Percentiles rank a stretch among this genome's conserved stretches.
Evolutionary conservation across 2,329 filamentous ascomycete species (phyloP).

Genomic region (Lachnellula cervina): DNA sequence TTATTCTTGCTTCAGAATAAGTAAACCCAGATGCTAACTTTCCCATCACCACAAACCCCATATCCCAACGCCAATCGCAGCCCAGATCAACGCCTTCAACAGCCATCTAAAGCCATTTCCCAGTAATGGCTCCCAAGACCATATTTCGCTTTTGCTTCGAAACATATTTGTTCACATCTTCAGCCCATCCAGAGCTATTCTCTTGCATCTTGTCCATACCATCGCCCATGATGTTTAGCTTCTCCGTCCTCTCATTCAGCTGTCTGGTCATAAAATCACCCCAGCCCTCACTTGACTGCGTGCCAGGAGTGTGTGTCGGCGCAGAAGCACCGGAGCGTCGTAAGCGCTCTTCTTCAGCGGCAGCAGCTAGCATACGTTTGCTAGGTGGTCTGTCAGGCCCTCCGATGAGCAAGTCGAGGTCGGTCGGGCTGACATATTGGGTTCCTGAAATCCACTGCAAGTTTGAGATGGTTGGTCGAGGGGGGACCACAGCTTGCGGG

Average conservation of each 20-base stretch:
- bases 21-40: too few species aligned
- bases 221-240: constrained; percentile 75
- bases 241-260: constrained; percentile 86
- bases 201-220: constrained; percentile 78
- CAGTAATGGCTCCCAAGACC: constrained; percentile 63
- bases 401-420: constrained; percentile 87
- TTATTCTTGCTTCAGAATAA: too few species aligned
- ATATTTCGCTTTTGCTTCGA: constrained; percentile 82
- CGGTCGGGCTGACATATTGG: constrained; percentile 79
- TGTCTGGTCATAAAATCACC: constrained; percentile 80
- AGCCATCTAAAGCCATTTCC: constrained; percentile 45
- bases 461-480: constrained; percentile 89
- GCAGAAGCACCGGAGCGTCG: constrained; percentile 37
- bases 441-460: constrained; percentile 96
- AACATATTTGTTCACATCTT: constrained; percentile 84
- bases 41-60: too few species aligned
- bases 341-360: constrained; percentile 67
- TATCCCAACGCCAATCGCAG: too few species aligned
- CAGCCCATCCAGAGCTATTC: constrained; percentile 76
- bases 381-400: constrained; percentile 83
- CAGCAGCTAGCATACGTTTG: constrained; percentile 80
- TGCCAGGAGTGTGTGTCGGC: constrained; percentile 27
- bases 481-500: constrained; percentile 64
- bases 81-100: background rate
- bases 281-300: constrained; percentile 51